These are phyloP conservation scores for Clarireedia sp. DNA, from an alignment of 2,329 filamentous ascomycete species.

Conservation along the genomic window DNA sequence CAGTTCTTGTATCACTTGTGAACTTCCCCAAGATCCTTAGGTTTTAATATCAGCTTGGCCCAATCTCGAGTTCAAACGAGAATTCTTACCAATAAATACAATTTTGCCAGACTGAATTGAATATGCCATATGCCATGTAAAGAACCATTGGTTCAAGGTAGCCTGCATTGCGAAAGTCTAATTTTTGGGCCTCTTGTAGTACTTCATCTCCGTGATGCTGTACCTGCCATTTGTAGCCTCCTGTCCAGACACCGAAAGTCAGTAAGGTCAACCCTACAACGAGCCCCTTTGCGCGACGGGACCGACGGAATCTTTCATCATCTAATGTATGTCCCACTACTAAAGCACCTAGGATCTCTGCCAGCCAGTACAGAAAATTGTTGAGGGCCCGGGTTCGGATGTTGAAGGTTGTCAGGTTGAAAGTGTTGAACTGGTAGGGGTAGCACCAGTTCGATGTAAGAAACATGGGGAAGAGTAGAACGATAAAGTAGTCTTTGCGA, in stretches of 20 bases:
- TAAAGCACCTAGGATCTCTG: slow-evolving; percentile 67
- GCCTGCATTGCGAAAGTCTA: slow-evolving; percentile 57
- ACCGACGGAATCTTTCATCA: slow-evolving; percentile 47
- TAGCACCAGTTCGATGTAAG: slow-evolving; percentile 72
- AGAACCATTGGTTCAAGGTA: slow-evolving; percentile 77
- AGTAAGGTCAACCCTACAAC: slow-evolving; percentile 44
- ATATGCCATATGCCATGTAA: slow-evolving; percentile 83
- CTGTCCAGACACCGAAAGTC: slow-evolving; percentile 73
- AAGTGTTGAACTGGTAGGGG: slow-evolving; percentile 66
- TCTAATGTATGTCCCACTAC: slow-evolving; percentile 67
- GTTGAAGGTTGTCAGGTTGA: slow-evolving; percentile 64
- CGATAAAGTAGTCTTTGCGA: slow-evolving; percentile 58
- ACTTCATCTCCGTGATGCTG: slow-evolving; percentile 42
- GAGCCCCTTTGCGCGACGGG: slow-evolving; percentile 50
- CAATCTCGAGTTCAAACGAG: not conserved
- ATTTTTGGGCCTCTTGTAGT: not conserved
- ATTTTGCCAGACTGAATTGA: slow-evolving; percentile 82
- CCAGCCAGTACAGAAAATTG: slow-evolving; percentile 64
- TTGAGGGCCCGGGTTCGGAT: slow-evolving; percentile 66
- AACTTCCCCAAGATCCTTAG: slow-evolving; percentile 77
- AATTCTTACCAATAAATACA: slow-evolving; percentile 67
- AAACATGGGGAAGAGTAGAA: slow-evolving; percentile 73
- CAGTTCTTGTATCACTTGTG: slow-evolving; percentile 80
- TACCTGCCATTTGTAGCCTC: slow-evolving; percentile 68
- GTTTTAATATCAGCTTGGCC: not conserved